These are phyloP conservation scores for Conticribra weissflogii DNA, from an alignment of 108 stramenopile species.

Conservation along the genomic window DNA sequence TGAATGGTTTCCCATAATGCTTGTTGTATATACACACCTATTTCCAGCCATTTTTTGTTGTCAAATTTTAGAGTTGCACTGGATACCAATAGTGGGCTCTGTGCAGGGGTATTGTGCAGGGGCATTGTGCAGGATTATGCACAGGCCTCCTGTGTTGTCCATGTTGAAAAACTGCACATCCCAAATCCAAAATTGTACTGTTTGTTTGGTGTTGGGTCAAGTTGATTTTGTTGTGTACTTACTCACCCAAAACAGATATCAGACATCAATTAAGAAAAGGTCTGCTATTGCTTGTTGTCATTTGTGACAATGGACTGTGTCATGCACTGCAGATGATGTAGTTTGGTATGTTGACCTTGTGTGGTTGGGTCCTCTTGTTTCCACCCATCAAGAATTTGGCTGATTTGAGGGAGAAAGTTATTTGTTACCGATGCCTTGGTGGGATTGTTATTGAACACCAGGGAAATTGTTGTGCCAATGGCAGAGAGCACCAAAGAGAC, in stretches of 20 bases:
- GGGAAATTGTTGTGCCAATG: conserved; percentile 9
- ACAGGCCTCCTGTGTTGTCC: not conserved
- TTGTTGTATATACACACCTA: conserved; percentile 11
- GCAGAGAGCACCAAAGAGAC: conserved; percentile 13
- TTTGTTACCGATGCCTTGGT: not conserved
- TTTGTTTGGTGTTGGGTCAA: conserved; percentile 3
- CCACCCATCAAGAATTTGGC: not conserved
- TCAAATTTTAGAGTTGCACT: conserved; percentile 12
- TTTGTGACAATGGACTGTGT: too few species aligned
- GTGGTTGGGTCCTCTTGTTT: not conserved
- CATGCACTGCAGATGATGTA: too few species aligned
- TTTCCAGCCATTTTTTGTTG: conserved; percentile 19
- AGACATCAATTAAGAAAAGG: conserved; percentile 4
- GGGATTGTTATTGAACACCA: not conserved
- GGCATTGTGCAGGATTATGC: conserved; percentile 5
- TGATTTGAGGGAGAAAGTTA: not conserved
- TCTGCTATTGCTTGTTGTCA: not conserved
- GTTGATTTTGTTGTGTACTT: conserved; percentile 3
- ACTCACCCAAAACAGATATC: conserved; percentile 7
- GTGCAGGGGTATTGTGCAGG: not conserved
- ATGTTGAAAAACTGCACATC: conserved; percentile 9
- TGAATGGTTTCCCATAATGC: not conserved
- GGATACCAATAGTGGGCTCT: not conserved
- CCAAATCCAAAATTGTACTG: conserved; percentile 11
- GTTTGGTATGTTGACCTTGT: not conserved